Percentiles rank a stretch among this genome's conserved stretches.
Evolutionary conservation across 768 basidiomycete species (phyloP).

Genomic region (Suillus brevipes): DNA sequence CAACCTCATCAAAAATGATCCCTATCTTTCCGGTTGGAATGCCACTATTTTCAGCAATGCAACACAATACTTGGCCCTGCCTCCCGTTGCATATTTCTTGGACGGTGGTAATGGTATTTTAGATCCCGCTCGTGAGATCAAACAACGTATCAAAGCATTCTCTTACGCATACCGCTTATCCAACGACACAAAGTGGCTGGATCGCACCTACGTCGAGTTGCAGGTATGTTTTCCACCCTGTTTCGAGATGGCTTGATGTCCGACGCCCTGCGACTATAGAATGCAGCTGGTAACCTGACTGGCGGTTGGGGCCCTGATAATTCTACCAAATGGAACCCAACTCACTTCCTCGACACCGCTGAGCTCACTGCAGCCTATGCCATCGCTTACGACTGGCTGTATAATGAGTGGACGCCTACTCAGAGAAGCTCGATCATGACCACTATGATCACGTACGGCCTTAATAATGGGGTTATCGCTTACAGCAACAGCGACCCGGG

Average conservation of each 20-base stretch:
- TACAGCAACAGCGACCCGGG: conserved; percentile 40
- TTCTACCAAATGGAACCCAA: conserved; percentile 77
- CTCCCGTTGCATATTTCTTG: conserved; percentile 67
- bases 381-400: conserved; percentile 95
- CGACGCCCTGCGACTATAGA: conserved; percentile 39
- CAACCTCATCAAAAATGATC: conserved; percentile 72
- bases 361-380: conserved; percentile 88
- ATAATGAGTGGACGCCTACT: conserved; percentile 74
- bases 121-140: conserved; percentile 86
- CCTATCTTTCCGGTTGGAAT: conserved; percentile 90
- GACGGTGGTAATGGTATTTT: conserved; percentile 92
- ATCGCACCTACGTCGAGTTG: conserved; percentile 82
- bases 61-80: conserved; percentile 59
- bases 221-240: conserved; percentile 51
- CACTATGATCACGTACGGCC: conserved; percentile 78
- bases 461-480: conserved; percentile 61
- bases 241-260: background rate
- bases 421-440: conserved; percentile 70
- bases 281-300: conserved; percentile 72
- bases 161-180: conserved; percentile 89
- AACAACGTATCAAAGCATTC: conserved; percentile 90
- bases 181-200: conserved; percentile 89
- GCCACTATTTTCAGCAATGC: conserved; percentile 89
- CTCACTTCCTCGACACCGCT: conserved; percentile 91
- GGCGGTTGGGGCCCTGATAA: conserved; percentile 62